Base-by-base conservation (phyloP, 1,284 basidiomycete species). In the Uromyces viciae-fabae region DNA sequence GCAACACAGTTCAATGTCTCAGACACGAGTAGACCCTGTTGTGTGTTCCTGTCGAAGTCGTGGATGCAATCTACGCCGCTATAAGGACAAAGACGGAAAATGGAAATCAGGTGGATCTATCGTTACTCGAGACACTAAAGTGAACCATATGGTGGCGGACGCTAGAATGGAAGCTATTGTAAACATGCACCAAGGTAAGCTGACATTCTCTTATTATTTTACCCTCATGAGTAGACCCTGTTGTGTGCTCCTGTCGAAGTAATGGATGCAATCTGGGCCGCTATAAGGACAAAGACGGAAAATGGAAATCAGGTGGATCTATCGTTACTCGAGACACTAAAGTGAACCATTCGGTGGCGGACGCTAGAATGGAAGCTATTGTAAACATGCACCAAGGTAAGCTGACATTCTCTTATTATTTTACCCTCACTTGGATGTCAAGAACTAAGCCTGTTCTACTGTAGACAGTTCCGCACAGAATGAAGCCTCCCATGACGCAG, bases 21-120 rank as follows among this genome's bases (percentile, higher is more conserved):
- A 56, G 14, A 74, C 72, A 3, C 36, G 56, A 74, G 14, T 3
- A 0, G 46, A 33, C n/a, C 33, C 38, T n/a, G 72, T 60, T 7
- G 72, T 74, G 25, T 74, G 72, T n/a, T 54, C 33, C 22, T 74
- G 72, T 42, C 52, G 60, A 60, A 40, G 31, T 4, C 28, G 14
- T 19, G 19, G 54, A 74, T 74, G 52, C 36, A 25, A 9, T 58
- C 36, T 58, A 74, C 33, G 31, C 17, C 19, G 14, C 17, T 74
- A 58, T 25, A 33, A 54, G 36, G 54, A 74, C 40, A 40, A 56
- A n/a, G 38, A 74, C n/a, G 54, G 72, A 19, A 58, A 60, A 9
- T 74, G 72, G 72, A 19, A 58, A 42, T n/a, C 52, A 3, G 72
- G 72, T 19, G n/a, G n/a, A n/a, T 33, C 25, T 5, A 28, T 74